Conservation (phyloP, 1,139 yeast genomes). For the Lodderomyces margitis region DNA sequence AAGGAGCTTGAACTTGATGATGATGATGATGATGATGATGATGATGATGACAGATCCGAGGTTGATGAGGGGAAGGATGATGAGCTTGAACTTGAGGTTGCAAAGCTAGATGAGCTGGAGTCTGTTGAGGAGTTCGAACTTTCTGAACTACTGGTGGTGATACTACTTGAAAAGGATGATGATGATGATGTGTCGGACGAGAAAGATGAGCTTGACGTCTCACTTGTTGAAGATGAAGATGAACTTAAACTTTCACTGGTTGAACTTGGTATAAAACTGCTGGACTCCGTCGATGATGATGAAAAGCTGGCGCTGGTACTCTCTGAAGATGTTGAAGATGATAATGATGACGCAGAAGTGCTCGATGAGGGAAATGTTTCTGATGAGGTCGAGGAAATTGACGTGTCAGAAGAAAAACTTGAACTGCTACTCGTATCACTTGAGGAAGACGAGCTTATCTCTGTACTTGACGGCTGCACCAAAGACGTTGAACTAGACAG, state of each 20-base stretch:
- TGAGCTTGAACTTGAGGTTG: constrained; percentile 8
- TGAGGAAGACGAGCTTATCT: constrained; percentile 4
- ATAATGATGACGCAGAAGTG: not conserved
- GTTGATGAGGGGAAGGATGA: constrained; percentile 9
- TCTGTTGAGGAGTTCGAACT: constrained; percentile 4
- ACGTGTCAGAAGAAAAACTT: constrained; percentile 5
- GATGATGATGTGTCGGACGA: constrained; percentile 6
- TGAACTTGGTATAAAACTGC: not conserved
- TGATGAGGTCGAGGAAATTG: constrained; percentile 9
- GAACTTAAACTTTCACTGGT: constrained; percentile 1
- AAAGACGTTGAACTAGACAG: not conserved
- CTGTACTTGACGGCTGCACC: not conserved
- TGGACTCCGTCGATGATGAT: not conserved
- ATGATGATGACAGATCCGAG: constrained; percentile 8
- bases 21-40: constrained; percentile 7
- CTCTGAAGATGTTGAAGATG: not conserved
- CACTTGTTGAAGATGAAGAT: constrained; percentile 7
- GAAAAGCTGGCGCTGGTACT: not conserved
- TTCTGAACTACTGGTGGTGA: not conserved
- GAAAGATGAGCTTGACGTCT: constrained; percentile 6
- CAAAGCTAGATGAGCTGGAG: constrained; percentile 6
- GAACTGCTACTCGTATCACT: constrained; percentile 3
- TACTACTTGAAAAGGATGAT: constrained; percentile 2
- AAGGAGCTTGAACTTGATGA: constrained; percentile 6
- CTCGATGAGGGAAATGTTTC: constrained; percentile 6